Evolutionary conservation across 106 monocot genomes (phyloP), one percentile per base, ranked within the genome.

Genomic region (Iris macrosiphon): DNA sequence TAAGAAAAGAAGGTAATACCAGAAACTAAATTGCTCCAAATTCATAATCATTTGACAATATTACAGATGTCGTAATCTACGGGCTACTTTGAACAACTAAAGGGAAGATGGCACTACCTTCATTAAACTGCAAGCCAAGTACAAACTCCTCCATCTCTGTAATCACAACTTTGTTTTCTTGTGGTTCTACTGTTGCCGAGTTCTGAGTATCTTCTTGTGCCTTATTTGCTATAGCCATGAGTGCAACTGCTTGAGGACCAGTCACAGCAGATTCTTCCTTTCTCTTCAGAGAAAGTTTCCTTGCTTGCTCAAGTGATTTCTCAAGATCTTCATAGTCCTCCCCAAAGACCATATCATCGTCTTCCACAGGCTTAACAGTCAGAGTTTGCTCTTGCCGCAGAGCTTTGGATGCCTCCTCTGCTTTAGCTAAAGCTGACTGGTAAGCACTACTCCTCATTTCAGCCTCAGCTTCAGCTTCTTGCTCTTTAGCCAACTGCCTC

Each of bases 121-220:
- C 82, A 67, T 87, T 98, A 27, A 91, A 44, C 45, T 98, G 86
- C 40, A 98, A 70, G 59, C 96, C 90, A 63, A 85, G 59, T 25
- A 98, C 90, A 78, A 98, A 98, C 64, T 98, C 96, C 68, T 87
- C 90, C 86, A 90, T 83, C 64, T 98, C 96, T 16, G 90, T 98
- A 26, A 98, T 87, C 61, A 98, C 75, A 65, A 98, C 83, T 51
- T 68, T 90, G 53, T 83, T 82, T 47, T 78, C 86, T 38, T 78
- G 64, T 53, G 54, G 31, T 13, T 77, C 82, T 43, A 59, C 66
- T 38, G 21, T 22, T 16, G 56, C 10, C n/a, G 65, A 41, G 39
- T 35, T 62, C 8, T 63, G 58, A 59, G 15, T 52, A 38, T 66
- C 55, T 31, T 52, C 74, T 64, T 78, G 57, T 18, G 59, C 78